Evolutionary conservation across 2,329 filamentous ascomycete genomes (phyloP), one percentile per base, ranked within the genome.

Genomic region (Fusarium illudens): DNA sequence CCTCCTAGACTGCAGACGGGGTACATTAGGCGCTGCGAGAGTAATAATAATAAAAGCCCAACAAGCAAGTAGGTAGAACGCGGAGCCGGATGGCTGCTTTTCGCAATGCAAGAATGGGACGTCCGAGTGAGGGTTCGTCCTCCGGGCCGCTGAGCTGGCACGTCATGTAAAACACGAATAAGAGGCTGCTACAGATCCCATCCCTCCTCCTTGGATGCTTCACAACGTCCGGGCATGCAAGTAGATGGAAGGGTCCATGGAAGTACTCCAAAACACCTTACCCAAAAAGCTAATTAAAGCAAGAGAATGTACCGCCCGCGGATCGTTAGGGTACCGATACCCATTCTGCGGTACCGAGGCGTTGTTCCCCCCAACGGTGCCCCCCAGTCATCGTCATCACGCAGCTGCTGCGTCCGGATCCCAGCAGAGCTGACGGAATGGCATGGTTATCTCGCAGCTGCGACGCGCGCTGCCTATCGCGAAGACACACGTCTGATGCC

Each of bases 311-410:
- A 68, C 65, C 32, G 49, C 22, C 39, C 20, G 46, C 36, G 62
- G 33, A 59, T 58, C 65, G 44, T 50, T 51, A 57, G 25, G 57
- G 68, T 72, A 70, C 58, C 49, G 30, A 62, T 70, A 71, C 68
- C 70, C 67, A 65, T 60, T 60, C 56, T 62, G 54, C 46, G 68
- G 70, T 71, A 70, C 60, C 63, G 53, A 71, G 60, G 49, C 59
- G 60, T 63, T 44, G 67, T 55, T 58, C 39, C 37, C 36, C 36
- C 19, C 44, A 50, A 50, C 46, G 46, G 46, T 13, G 37, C 6
- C 27, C 27, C 44, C 27, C 29, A 13, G 44, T 30, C 44, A 68
- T 68, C 70, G 70, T 73, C 70, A 73, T 72, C 61, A 58, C 68
- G 70, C 68, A 71, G 66, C 36, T 61, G 56, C 55, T n/a, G 39